Evolutionary conservation across 345 rosid species (phyloP).

Genomic region (Boechera stricta): DNA sequence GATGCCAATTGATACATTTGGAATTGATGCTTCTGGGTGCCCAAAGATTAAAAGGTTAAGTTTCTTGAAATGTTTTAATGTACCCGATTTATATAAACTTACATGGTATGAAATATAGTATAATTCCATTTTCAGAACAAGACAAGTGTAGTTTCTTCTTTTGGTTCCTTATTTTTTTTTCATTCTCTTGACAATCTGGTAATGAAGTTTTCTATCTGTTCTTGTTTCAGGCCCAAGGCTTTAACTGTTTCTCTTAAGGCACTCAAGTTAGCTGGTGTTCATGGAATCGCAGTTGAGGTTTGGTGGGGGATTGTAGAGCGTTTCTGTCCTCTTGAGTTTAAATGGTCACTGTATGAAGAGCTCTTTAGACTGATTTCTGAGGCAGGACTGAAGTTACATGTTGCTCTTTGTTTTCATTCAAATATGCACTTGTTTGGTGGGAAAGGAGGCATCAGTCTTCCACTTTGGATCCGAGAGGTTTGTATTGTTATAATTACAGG

Average conservation of each 20-base stretch:
- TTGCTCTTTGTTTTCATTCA: constrained; percentile 67
- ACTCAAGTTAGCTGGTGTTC: constrained; percentile 76
- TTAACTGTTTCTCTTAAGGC: constrained; percentile 72
- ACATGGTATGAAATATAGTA: constrained; percentile 29
- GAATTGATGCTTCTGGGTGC: constrained; percentile 61
- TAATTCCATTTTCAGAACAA: constrained; percentile 7
- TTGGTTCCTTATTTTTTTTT: background rate
- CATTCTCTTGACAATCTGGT: constrained; percentile 8
- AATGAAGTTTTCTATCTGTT: constrained; percentile 32
- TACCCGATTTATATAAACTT: constrained; percentile 26
- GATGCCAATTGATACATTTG: constrained; percentile 60
- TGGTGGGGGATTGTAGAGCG: constrained; percentile 83
- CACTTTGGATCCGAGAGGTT: constrained; percentile 71
- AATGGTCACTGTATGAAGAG: constrained; percentile 69
- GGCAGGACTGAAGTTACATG: constrained; percentile 64
- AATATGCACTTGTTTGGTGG: constrained; percentile 53
- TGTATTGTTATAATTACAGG: constrained; percentile 37
- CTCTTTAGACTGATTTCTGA: constrained; percentile 61
- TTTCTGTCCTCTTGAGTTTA: constrained; percentile 57
- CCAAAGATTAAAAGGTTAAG: constrained; percentile 59
- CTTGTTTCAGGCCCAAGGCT: constrained; percentile 66
- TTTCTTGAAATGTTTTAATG: constrained; percentile 18
- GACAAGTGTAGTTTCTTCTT: background rate
- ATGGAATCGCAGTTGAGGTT: constrained; percentile 73
- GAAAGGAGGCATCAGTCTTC: constrained; percentile 63